Conservation (phyloP, 2,329 filamentous ascomycete genomes). For the Fusarium tuaranense region DNA sequence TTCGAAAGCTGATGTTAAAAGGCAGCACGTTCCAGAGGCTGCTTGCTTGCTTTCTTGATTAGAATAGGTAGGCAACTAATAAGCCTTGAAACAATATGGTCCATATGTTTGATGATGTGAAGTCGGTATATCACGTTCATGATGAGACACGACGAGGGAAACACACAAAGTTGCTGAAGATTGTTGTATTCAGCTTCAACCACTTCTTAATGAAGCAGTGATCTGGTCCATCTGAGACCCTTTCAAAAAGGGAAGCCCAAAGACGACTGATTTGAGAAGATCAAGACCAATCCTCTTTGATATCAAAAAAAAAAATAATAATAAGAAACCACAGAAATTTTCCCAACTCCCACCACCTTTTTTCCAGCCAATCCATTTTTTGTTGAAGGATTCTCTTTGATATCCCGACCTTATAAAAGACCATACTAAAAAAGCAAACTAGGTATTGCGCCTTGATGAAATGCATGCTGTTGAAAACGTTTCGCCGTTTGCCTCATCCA, state of each 20-base stretch:
- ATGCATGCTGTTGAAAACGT: conserved; percentile 48
- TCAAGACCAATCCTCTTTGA: conserved; percentile 30
- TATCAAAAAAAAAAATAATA: conserved; percentile 16
- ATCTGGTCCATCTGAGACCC: conserved; percentile 3
- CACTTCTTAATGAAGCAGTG: conserved; percentile 3
- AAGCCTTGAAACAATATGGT: conserved; percentile 11
- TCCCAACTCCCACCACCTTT: conserved; percentile 44
- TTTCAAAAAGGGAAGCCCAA: background rate
- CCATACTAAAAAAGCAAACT: conserved; percentile 38
- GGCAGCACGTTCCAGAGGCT: background rate
- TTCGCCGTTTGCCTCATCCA: conserved; percentile 48
- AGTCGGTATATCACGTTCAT: background rate
- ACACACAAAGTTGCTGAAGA: conserved; percentile 9
- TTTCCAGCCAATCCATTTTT: conserved; percentile 38
- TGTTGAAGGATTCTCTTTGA: conserved; percentile 43
- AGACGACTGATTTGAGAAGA: conserved; percentile 19
- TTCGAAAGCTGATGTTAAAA: conserved; percentile 7
- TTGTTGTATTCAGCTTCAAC: conserved; percentile 29
- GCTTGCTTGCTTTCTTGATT: conserved; percentile 15
- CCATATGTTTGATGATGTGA: background rate
- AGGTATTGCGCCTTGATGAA: conserved; percentile 47
- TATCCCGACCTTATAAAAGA: conserved; percentile 37
- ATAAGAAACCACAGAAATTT: conserved; percentile 2
- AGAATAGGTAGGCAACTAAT: conserved; percentile 11
- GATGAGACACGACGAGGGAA: too few species aligned